phyloP scores from a whole-genome alignment of 306 rosid species.

The Potentilla sterilis region DNA sequence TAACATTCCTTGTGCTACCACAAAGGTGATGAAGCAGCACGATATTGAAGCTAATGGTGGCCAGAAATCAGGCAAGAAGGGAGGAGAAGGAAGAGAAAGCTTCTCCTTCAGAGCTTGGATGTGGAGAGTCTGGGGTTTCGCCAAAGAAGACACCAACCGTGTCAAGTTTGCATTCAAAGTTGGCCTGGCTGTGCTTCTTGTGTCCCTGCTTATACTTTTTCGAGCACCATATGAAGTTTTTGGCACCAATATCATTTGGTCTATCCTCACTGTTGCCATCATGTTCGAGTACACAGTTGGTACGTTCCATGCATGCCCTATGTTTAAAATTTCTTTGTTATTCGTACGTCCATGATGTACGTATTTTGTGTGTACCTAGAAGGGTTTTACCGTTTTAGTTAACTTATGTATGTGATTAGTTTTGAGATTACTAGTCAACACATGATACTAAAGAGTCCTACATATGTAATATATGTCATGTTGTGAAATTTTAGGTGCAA shows the following conservation, averaged over 20 bases:
- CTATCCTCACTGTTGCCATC: constrained; percentile 68
- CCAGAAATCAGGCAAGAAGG: constrained; percentile 17
- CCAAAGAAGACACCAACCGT: constrained; percentile 55
- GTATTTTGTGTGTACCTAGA: too few relatives aligned
- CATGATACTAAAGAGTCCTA: neutral
- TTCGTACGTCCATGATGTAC: too few relatives aligned
- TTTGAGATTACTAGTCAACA: neutral
- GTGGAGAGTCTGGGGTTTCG: constrained; percentile 41
- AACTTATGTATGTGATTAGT: neutral
- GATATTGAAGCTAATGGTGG: neutral
- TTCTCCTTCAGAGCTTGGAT: constrained; percentile 28
- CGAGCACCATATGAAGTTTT: constrained; percentile 63
- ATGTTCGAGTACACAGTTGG: constrained; percentile 86
- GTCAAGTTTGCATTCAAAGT: constrained; percentile 63
- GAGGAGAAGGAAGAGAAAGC: neutral
- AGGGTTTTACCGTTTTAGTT: too few relatives aligned
- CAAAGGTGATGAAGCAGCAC: constrained; percentile 1
- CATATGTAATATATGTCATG: neutral
- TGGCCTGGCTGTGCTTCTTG: constrained; percentile 65
- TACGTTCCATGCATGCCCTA: constrained; percentile 20
- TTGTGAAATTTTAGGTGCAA: constrained; percentile 48
- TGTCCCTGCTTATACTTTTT: constrained; percentile 55
- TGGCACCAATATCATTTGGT: constrained; percentile 67
- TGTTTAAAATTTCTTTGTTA: too few relatives aligned
- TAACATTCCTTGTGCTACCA: constrained; percentile 36